Conservation (phyloP, 768 basidiomycete genomes). For the Podaxis sp. region DNA sequence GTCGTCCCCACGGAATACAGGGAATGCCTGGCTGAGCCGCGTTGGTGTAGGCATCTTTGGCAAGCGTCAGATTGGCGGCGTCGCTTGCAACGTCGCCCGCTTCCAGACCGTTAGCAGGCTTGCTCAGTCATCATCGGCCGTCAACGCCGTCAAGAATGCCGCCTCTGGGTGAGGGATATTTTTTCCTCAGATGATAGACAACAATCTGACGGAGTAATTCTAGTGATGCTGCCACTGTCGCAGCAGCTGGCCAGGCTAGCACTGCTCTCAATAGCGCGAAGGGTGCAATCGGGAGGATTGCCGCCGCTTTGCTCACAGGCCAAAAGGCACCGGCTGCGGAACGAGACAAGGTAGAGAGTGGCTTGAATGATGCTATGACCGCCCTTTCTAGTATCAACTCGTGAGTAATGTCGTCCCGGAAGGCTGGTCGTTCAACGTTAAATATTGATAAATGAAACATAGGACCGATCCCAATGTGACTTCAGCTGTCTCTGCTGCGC, state of each 20-base stretch:
- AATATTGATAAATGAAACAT: not conserved
- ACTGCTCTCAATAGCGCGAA: conserved; percentile 24
- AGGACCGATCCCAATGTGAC: conserved; percentile 25
- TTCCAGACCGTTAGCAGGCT: conserved; percentile 27
- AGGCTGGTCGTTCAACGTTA: not conserved
- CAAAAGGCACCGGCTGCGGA: conserved; percentile 23
- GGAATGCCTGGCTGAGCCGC: not conserved
- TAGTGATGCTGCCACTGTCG: conserved; percentile 24
- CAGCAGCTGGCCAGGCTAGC: conserved; percentile 23
- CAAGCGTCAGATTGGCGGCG: conserved; percentile 13
- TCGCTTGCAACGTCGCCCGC: conserved; percentile 27
- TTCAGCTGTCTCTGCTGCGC: conserved; percentile 20
- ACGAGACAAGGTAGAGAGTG: conserved; percentile 23
- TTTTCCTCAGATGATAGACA: not conserved
- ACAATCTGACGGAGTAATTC: not conserved
- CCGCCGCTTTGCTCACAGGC: conserved; percentile 21
- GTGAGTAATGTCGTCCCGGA: conserved; percentile 15
- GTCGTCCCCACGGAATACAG: not conserved
- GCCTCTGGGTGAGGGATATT: conserved; percentile 16
- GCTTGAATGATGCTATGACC: conserved; percentile 21
- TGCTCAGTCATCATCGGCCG: conserved; percentile 6
- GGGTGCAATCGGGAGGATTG: conserved; percentile 26
- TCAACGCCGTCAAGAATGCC: conserved; percentile 9
- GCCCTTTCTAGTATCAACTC: conserved; percentile 26
- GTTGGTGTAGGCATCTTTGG: conserved; percentile 5